Evolutionary conservation across 2,329 filamentous ascomycete genomes (phyloP).

Genomic region (Pseudogymnoascus pannorum): DNA sequence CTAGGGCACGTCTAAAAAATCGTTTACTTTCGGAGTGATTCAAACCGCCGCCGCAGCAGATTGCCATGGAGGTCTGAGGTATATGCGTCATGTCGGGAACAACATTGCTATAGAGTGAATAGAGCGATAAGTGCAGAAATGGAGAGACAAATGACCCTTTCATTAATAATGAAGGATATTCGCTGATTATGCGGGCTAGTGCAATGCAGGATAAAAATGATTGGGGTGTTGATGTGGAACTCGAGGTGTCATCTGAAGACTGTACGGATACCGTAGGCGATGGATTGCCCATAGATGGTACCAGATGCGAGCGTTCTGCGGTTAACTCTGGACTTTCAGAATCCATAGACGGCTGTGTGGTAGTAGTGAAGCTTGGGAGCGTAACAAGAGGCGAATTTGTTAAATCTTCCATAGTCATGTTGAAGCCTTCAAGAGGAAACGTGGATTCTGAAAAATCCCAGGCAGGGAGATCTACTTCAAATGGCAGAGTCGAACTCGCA

Average conservation of each 20-base stretch:
- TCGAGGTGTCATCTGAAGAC: background rate
- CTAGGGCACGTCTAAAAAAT: slow-evolving; percentile 19
- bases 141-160: slow-evolving; percentile 16
- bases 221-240: background rate
- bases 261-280: background rate
- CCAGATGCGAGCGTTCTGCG: background rate
- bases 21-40: slow-evolving; percentile 12
- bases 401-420: slow-evolving; percentile 8
- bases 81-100: slow-evolving; percentile 20
- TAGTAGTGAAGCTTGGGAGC: slow-evolving; percentile 2
- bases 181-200: slow-evolving; percentile 12
- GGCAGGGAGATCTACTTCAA: slow-evolving; percentile 7
- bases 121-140: slow-evolving; percentile 16
- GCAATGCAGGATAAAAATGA: background rate
- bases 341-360: slow-evolving; percentile 6
- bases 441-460: background rate
- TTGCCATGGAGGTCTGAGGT: slow-evolving; percentile 20
- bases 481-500: background rate
- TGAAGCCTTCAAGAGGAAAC: slow-evolving; percentile 7
- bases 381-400: background rate
- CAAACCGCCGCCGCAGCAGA: slow-evolving; percentile 20
- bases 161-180: slow-evolving; percentile 19
- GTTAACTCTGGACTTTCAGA: background rate
- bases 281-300: background rate
- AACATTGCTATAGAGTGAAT: slow-evolving; percentile 17